A percentile compares a stretch with the other conserved stretches of the same genome.
These are phyloP conservation scores for Starmera quercuum DNA, from an alignment of 805 yeast genomes.

Conservation along the genomic window DNA sequence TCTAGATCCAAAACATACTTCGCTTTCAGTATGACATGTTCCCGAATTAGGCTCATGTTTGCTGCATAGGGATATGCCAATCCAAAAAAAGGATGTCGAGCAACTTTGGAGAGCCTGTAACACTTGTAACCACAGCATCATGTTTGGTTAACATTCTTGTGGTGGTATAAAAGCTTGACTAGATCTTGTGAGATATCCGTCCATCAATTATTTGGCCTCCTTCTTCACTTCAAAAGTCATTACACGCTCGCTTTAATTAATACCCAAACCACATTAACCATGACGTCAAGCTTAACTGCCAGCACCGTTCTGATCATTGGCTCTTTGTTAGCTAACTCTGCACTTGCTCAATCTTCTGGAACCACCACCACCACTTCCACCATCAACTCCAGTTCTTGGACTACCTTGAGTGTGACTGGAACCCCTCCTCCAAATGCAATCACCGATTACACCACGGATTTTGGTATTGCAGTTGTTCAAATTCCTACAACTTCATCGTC, in stretches of 20 bases:
- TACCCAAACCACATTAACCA: neutral
- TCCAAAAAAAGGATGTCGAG: no score
- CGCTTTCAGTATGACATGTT: no score
- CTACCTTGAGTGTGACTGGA: conserved; percentile 20
- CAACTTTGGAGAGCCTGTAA: neutral
- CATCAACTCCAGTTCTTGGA: conserved; percentile 33
- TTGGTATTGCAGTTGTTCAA: conserved; percentile 20
- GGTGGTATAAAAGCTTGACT: neutral
- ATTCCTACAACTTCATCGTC: conserved; percentile 10
- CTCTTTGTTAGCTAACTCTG: conserved; percentile 8
- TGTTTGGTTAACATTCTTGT: neutral
- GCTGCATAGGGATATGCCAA: no score
- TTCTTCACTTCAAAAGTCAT: neutral
- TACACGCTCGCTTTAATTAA: neutral
- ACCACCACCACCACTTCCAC: conserved; percentile 8
- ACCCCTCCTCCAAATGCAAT: conserved; percentile 31
- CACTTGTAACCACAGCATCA: neutral
- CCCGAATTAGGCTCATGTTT: no score
- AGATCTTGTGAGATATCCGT: neutral
- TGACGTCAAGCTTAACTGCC: neutral
- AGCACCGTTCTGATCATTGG: neutral
- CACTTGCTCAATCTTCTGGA: conserved; percentile 43
- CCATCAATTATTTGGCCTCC: neutral
- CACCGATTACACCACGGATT: conserved; percentile 43
- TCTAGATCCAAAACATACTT: no score